Conservation (phyloP, 352 stramenopile genomes). For the Phytophthora hibernalis region DNA sequence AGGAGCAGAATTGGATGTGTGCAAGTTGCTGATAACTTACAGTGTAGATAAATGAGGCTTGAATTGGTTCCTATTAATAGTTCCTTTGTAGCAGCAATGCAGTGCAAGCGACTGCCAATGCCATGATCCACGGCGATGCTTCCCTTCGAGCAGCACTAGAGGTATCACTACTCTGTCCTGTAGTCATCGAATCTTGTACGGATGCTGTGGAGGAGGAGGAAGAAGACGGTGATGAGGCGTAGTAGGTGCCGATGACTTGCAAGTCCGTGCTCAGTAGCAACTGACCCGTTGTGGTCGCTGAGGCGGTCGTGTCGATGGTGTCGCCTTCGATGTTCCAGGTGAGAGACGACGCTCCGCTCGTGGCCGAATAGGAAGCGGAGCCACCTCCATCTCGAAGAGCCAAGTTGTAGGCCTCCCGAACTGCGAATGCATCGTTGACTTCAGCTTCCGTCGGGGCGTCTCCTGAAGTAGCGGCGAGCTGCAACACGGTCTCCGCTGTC, state of each 20-base stretch:
- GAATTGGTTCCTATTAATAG: constrained; percentile 24
- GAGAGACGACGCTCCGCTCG: constrained; percentile 19
- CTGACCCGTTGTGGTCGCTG: constrained; percentile 22
- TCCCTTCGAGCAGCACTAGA: constrained; percentile 4
- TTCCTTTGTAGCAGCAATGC: constrained; percentile 27
- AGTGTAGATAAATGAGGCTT: constrained; percentile 40
- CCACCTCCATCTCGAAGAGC: constrained; percentile 30
- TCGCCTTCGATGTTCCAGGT: constrained; percentile 38
- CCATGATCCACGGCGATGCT: constrained; percentile 10
- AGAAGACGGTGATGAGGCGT: constrained; percentile 24
- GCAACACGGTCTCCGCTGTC: constrained; percentile 38
- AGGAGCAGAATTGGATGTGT: constrained; percentile 31
- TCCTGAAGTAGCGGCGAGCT: constrained; percentile 28
- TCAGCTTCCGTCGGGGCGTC: constrained; percentile 32
- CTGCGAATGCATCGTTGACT: constrained; percentile 30
- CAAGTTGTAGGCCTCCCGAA: constrained; percentile 38
- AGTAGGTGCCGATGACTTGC: constrained; percentile 43
- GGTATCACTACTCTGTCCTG: constrained; percentile 16
- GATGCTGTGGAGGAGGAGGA: constrained; percentile 18
- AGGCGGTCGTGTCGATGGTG: constrained; percentile 34
- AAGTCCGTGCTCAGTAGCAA: constrained; percentile 40
- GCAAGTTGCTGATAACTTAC: constrained; percentile 18
- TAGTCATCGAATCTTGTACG: constrained; percentile 16
- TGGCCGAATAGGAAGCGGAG: constrained; percentile 21
- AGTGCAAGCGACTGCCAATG: constrained; percentile 12